Percentiles rank a stretch among this genome's conserved stretches.
These are phyloP conservation scores for Gossypium schwendimanii DNA, from an alignment of 441 rosid species.

Conservation along the genomic window DNA sequence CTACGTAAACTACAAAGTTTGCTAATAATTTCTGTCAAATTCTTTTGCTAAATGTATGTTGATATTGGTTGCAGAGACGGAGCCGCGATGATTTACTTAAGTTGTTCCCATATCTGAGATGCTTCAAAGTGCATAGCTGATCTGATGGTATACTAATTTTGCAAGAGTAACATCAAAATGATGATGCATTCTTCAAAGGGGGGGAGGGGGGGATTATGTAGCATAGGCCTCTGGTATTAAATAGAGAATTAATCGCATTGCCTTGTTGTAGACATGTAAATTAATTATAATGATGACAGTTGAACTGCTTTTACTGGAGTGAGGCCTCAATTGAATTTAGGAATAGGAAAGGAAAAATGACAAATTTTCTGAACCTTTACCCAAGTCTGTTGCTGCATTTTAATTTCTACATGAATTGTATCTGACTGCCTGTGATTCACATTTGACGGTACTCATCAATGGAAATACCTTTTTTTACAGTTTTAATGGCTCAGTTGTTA, in stretches of 20 bases:
- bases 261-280: not conserved
- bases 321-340: not conserved
- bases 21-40: not conserved
- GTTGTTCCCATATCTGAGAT: conserved; percentile 57
- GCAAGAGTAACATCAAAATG: not conserved
- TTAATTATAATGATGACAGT: not conserved
- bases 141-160: not conserved
- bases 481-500: too few species aligned
- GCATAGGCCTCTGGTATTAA: not conserved
- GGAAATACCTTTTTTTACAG: not conserved
- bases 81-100: conserved; percentile 63
- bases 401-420: too few species aligned
- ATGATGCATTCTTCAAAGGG: not conserved
- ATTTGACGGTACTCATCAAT: not conserved
- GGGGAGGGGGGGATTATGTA: too few species aligned
- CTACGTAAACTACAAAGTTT: not conserved
- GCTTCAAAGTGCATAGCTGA: conserved; percentile 94
- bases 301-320: not conserved
- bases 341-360: not conserved
- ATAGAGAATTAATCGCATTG: not conserved
- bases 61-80: conserved; percentile 39
- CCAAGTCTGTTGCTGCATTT: too few species aligned
- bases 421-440: too few species aligned
- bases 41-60: not conserved
- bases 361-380: not conserved